Base-by-base conservation (phyloP, 23 red algal species). In the Cyanidioschyzon merolae region DNA sequence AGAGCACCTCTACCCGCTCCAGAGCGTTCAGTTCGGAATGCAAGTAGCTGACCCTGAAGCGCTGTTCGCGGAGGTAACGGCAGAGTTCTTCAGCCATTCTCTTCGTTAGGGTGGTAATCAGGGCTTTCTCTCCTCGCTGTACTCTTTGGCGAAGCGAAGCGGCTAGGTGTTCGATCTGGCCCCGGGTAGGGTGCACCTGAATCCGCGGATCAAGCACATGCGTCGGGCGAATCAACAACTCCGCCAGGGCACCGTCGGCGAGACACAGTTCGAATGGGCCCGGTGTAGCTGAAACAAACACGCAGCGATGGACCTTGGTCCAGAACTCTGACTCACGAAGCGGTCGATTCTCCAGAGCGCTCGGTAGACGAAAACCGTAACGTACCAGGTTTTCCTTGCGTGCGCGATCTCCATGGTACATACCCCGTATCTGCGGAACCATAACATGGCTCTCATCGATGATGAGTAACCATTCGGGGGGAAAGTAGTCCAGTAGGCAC, bases 381-480 rank as follows among this genome's bases (percentile, higher is more conserved):
- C 63, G 63, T 2, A 95, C 81, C 27, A 95, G 90, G 39, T 80
- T 88, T 25, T 82, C 41, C 76, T 95, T 95, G 31, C 90, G 86
- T 17, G 77, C 75, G 1, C 80, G 80, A 39, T 95, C 87, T 51
- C 85, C 90, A 32, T 76, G 68, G 57, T 84, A 57, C 90, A 95
- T 95, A 36, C 68, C 85, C 30, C 84, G 59, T 37, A 95, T 29
- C 59, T 95, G 90, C 24, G 90, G 90, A 68, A 95, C 85, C 29
- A 84, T 87, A 24, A 95, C 85, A 34, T 95, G 90, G 37, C 85
- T 89, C 75, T 95, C 90, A 40, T 95, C 90, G 58, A 95, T 84
- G 59, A 95, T 85, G 1, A 95, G 39, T 29, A 95, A 40, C 84
- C 90, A 88, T 17, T 80, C 83, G 51, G 85, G 76, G 16, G 85